phyloP scores from a whole-genome alignment of 306 rosid species.

The Astragalus membranaceus region DNA sequence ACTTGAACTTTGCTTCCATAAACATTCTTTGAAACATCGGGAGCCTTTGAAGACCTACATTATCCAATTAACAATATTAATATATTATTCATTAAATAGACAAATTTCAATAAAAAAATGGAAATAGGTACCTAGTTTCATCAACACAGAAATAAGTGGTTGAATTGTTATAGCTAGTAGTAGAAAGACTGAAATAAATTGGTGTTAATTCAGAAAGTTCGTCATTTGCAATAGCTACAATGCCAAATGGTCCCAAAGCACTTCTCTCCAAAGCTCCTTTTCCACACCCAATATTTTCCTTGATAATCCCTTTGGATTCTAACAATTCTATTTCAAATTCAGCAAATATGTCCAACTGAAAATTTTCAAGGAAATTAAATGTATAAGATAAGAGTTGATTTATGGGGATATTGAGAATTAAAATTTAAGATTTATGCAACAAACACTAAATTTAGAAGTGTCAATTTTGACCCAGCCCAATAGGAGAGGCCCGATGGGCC shows the following conservation, averaged over 20 bases:
- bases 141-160: slow-evolving; percentile 66
- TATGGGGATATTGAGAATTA: not conserved
- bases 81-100: not conserved
- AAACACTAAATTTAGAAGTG: not conserved
- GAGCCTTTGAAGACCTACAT: slow-evolving; percentile 74
- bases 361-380: not conserved
- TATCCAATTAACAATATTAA: not conserved
- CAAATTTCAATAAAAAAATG: not conserved
- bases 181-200: slow-evolving; percentile 45
- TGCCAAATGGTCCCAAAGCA: slow-evolving; percentile 71
- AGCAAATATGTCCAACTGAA: slow-evolving; percentile 67
- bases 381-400: too few relatives aligned
- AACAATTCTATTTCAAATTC: slow-evolving; percentile 53
- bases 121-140: slow-evolving; percentile 48
- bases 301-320: slow-evolving; percentile 5
- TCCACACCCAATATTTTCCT: slow-evolving; percentile 42
- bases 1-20: slow-evolving; percentile 63
- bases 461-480: too few relatives aligned
- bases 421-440: not conserved
- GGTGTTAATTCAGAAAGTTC: slow-evolving; percentile 73
- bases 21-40: slow-evolving; percentile 44
- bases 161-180: slow-evolving; percentile 18
- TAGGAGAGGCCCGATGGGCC: too few relatives aligned
- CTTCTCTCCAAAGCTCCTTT: slow-evolving; percentile 56
- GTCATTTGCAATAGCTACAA: slow-evolving; percentile 66